These are phyloP conservation scores for Cytidiella melzeri DNA, from an alignment of 768 basidiomycete genomes.

Conservation along the genomic window DNA sequence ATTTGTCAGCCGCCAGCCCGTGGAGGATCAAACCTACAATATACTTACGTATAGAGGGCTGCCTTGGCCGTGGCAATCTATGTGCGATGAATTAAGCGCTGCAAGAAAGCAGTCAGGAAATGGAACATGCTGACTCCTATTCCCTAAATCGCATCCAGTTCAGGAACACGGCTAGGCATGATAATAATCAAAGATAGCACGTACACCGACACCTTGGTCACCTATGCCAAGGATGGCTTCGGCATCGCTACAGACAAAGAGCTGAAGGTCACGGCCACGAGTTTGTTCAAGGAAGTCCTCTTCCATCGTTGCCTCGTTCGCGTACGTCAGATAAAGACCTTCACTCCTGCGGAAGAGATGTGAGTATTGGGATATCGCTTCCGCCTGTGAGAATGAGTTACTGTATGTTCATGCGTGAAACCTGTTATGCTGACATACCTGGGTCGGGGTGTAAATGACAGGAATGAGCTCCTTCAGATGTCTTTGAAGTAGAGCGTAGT, in stretches of 20 bases:
- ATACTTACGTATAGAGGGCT: slow-evolving; percentile 58
- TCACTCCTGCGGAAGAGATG: slow-evolving; percentile 73
- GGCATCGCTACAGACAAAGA: slow-evolving; percentile 76
- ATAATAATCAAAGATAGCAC: slow-evolving; percentile 8
- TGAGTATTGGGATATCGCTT: slow-evolving; percentile 76
- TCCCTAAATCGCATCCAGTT: slow-evolving; percentile 17
- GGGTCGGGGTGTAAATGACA: slow-evolving; percentile 77
- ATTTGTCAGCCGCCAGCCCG: neutral
- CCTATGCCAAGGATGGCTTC: slow-evolving; percentile 78
- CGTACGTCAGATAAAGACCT: slow-evolving; percentile 64
- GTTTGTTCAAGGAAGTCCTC: slow-evolving; percentile 65
- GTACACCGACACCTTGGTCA: slow-evolving; percentile 62
- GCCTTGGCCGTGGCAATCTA: slow-evolving; percentile 74
- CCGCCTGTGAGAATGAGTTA: slow-evolving; percentile 35
- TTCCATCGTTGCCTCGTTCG: slow-evolving; percentile 59
- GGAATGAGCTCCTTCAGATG: slow-evolving; percentile 42
- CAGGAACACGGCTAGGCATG: neutral
- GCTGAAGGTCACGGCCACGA: slow-evolving; percentile 51
- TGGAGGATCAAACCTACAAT: neutral
- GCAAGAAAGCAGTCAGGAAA: neutral
- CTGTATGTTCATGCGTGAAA: neutral
- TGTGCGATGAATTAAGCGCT: neutral
- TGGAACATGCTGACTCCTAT: slow-evolving; percentile 22
- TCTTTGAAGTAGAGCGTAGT: slow-evolving; percentile 48
- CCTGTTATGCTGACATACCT: slow-evolving; percentile 32